A percentile compares a stretch with the other conserved stretches of the same genome.
Conservation (phyloP, 75 land plant species). For the Selaginella tamariscina region DNA sequence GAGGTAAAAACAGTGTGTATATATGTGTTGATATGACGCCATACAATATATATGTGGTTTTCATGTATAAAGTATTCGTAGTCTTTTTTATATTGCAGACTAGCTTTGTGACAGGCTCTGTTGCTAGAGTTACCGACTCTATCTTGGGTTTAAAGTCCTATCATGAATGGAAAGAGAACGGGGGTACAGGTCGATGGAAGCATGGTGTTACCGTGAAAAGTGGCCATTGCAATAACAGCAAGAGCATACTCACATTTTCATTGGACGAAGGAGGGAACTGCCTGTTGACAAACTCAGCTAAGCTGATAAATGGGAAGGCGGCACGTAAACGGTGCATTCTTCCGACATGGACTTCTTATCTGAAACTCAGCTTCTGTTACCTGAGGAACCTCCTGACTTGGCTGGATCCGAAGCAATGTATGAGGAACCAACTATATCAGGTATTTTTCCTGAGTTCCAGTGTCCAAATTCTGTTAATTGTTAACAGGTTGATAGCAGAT, state of each 20-base stretch:
- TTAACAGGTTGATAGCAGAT: not conserved
- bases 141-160: not conserved
- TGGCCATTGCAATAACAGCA: too few species aligned
- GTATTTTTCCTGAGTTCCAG: too few species aligned
- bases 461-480: not conserved
- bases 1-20: not conserved
- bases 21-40: too few species aligned
- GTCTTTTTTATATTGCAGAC: not conserved
- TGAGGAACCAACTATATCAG: too few species aligned
- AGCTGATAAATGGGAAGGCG: not conserved
- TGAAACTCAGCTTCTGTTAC: not conserved
- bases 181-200: constrained; percentile 4
- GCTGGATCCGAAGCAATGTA: too few species aligned
- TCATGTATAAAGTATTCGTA: too few species aligned
- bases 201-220: too few species aligned
- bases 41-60: too few species aligned
- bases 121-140: constrained; percentile 2
- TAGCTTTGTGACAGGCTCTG: not conserved
- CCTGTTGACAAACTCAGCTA: not conserved
- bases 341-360: not conserved
- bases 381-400: not conserved
- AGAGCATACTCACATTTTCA: not conserved
- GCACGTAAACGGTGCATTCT: not conserved
- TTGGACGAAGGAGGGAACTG: not conserved
- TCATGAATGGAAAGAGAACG: constrained; percentile 4